Percentiles rank a stretch among this genome's conserved stretches.
Conservation (phyloP, 495 filamentous ascomycete species). For the Trichocladium uniseriatum region DNA sequence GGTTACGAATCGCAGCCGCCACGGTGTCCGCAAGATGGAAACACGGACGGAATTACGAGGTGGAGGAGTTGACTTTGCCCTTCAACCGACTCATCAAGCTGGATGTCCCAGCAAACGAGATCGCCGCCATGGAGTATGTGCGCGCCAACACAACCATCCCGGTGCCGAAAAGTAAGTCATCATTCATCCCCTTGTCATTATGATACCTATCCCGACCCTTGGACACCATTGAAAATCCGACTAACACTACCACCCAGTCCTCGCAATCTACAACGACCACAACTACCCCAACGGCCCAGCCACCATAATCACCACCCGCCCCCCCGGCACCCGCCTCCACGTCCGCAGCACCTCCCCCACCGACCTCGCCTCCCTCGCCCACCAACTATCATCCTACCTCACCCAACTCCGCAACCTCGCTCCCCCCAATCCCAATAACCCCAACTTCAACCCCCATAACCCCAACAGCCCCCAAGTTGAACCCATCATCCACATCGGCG, state of each 20-base stretch:
- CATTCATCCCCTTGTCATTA: no score
- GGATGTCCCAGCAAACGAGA: not conserved
- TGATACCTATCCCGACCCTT: no score
- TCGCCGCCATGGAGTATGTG: conserved; percentile 6
- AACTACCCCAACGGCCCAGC: not conserved
- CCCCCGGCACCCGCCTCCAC: not conserved
- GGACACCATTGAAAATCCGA: no score
- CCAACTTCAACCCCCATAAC: no score
- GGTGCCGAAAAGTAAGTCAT: not conserved
- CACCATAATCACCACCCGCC: conserved; percentile 1
- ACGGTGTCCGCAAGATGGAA: no score
- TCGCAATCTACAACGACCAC: conserved; percentile 3
- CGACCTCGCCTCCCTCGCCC: not conserved
- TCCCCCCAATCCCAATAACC: not conserved
- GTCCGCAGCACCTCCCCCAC: not conserved
- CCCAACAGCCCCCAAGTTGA: not conserved
- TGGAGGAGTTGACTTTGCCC: no score
- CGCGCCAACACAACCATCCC: conserved; percentile 6
- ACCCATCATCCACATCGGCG: not conserved
- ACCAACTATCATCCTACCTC: not conserved
- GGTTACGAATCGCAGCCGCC: no score
- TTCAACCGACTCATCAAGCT: not conserved
- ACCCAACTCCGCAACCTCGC: not conserved
- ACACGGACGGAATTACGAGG: no score
- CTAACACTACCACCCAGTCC: no score